Evolutionary conservation across 371 early-diverging fungal species (phyloP), one percentile per base, ranked within the genome.

Genomic region (Mucor irregularis): DNA sequence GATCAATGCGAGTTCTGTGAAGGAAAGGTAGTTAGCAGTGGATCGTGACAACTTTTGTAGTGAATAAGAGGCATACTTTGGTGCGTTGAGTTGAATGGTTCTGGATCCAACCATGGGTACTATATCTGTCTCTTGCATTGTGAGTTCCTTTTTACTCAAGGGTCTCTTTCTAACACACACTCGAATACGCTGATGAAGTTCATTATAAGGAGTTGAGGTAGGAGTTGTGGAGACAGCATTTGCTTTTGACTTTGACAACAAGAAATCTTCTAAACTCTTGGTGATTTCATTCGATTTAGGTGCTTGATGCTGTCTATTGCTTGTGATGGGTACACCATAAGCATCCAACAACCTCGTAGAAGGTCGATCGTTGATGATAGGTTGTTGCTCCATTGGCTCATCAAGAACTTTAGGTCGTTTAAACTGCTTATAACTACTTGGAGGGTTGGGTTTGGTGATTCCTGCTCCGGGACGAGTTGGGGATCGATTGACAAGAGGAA

Each of bases 151-250:
- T 58, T 74, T 79, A 74, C 81, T 96, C 19, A 98, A 70, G 2
- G 99, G 99, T 33, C 99, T 80, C 73, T 98, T 98, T 49, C 99
- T 84, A 26, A 97, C 97, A 63, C 98, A 97, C 21, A 98, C 99
- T 40, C 96, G 89, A 61, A 98, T 98, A 49, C 88, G 80, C 40
- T 91, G 92, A 40, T 73, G 73, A 38, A 90, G 60, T 31, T 86
- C 86, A 2, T 43, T 58, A 22, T n/a, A 1, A 2, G 14, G 4
- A 16, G 30, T 14, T 16, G 37, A 26, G 9, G 51, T 28, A 11
- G 47, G 13, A 17, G 13, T 24, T n/a, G 39, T 8, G 25, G 17
- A n/a, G 5, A 49, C 11, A 19, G 11, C 7, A 21, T 5, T 9
- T 26, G 50, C 7, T 47, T 37, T 43, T 31, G 37, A 13, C 25